Evolutionary conservation across 2,329 filamentous ascomycete genomes (phyloP).

Genomic region (Graphilbum ipis-grandicollis): DNA sequence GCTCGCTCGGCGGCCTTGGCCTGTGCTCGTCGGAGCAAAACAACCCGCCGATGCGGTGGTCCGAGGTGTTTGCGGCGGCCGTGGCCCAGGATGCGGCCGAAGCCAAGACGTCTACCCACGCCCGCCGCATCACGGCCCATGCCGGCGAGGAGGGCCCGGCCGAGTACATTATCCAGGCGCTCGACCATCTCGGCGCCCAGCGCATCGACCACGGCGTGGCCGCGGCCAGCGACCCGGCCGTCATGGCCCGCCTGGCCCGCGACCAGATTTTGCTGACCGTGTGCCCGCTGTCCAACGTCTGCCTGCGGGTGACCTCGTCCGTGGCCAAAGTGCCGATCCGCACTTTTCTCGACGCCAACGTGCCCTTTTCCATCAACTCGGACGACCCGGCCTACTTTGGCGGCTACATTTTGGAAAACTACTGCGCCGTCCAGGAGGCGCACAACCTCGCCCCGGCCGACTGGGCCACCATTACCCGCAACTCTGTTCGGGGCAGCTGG

Average conservation of each 20-base stretch:
- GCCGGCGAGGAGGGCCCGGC: conserved; percentile 60
- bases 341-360: conserved; percentile 42
- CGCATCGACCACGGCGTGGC: conserved; percentile 64
- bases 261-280: conserved; percentile 47
- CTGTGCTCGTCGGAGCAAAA: conserved; percentile 17
- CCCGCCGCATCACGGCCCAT: conserved; percentile 44
- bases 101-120: conserved; percentile 12
- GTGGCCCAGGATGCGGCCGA: conserved; percentile 19
- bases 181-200: conserved; percentile 42
- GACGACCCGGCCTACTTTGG: conserved; percentile 65
- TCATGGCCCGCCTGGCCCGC: conserved; percentile 40
- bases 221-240: conserved; percentile 37
- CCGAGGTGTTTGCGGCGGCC: conserved; percentile 40
- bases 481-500: conserved; percentile 53
- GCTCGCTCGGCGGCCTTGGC: conserved; percentile 12
- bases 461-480: conserved; percentile 46
- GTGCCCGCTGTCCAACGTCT: conserved; percentile 59
- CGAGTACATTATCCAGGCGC: conserved; percentile 44
- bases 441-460: conserved; percentile 46
- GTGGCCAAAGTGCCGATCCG: conserved; percentile 43
- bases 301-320: conserved; percentile 34
- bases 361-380: conserved; percentile 56
- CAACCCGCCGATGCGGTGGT: conserved; percentile 33
- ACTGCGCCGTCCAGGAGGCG: conserved; percentile 56
- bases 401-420: conserved; percentile 59